Percentiles rank a stretch among this genome's conserved stretches.
Conservation (phyloP, 495 filamentous ascomycete species). For the Aspergillus sclerotioniger region DNA sequence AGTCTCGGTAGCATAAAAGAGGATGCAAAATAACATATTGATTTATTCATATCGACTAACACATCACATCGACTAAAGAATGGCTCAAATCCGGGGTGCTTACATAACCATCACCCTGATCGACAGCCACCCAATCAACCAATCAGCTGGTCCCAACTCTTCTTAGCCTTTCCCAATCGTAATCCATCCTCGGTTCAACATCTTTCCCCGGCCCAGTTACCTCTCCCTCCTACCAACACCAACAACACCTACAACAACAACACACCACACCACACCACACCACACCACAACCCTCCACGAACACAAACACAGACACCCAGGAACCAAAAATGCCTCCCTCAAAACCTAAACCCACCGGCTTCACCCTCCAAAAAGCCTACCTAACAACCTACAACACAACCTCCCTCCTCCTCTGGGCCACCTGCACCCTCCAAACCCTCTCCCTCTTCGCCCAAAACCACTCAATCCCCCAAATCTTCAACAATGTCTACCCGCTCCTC, state of each 20-base stretch:
- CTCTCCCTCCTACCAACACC: neutral
- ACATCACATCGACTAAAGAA: neutral
- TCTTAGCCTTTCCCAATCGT: neutral
- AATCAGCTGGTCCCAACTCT: neutral
- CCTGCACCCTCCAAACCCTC: slow-evolving; percentile 61
- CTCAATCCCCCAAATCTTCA: slow-evolving; percentile 51
- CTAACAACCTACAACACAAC: slow-evolving; percentile 80
- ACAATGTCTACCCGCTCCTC: slow-evolving; percentile 60
- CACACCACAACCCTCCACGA: neutral
- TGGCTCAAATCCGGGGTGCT: neutral
- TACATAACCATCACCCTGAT: slow-evolving; percentile 3
- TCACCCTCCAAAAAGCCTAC: slow-evolving; percentile 48
- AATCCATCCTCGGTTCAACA: neutral
- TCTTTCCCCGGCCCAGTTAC: neutral
- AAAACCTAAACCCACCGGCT: slow-evolving; percentile 23
- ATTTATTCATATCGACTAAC: too few relatives aligned
- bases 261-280: neutral
- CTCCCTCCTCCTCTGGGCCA: slow-evolving; percentile 71
- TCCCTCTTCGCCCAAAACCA: slow-evolving; percentile 40
- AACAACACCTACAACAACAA: neutral
- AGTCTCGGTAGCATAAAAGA: too few relatives aligned
- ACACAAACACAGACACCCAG: neutral
- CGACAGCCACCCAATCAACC: neutral
- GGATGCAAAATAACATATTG: too few relatives aligned
- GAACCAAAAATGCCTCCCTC: neutral